A percentile compares a stretch with the other conserved stretches of the same genome.
phyloP scores from a whole-genome alignment of 108 stramenopile species.

The Cylindrotheca closterium region DNA sequence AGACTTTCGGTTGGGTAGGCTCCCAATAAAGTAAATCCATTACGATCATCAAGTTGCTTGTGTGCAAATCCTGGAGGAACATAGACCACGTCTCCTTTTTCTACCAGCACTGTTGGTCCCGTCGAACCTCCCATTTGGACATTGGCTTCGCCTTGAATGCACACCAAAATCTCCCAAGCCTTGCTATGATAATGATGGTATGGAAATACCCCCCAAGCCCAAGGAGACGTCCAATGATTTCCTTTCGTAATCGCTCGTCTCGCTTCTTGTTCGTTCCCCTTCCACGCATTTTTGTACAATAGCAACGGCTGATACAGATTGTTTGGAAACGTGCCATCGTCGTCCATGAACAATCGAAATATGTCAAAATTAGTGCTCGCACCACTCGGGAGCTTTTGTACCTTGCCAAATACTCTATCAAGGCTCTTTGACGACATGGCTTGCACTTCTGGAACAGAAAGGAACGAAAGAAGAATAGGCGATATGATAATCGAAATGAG shows the following conservation, averaged over 20 bases:
- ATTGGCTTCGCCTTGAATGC: slow-evolving; percentile 22
- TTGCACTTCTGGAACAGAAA: too few species aligned
- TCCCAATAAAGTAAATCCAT: slow-evolving; percentile 31
- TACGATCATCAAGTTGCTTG: slow-evolving; percentile 25
- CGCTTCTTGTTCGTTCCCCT: slow-evolving; percentile 19
- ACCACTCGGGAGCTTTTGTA: too few species aligned
- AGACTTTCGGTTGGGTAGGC: slow-evolving; percentile 18
- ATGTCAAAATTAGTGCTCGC: slow-evolving; percentile 12
- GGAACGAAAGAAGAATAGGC: too few species aligned
- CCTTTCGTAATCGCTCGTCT: slow-evolving; percentile 6
- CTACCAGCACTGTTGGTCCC: slow-evolving; percentile 14
- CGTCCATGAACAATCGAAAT: slow-evolving; percentile 15
- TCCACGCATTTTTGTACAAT: slow-evolving; percentile 21
- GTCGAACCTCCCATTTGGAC: slow-evolving; percentile 25
- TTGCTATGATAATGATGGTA: slow-evolving; percentile 37
- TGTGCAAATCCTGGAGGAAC: slow-evolving; percentile 34
- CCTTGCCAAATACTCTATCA: too few species aligned
- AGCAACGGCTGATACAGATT: slow-evolving; percentile 19
- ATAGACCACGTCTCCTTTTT: slow-evolving; percentile 25
- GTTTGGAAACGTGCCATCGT: slow-evolving; percentile 35
- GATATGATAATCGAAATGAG: too few species aligned
- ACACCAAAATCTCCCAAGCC: slow-evolving; percentile 36
- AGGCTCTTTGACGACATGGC: too few species aligned
- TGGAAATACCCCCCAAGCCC: slow-evolving; percentile 38
- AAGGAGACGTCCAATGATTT: slow-evolving; percentile 26